Evolutionary conservation across 176 grass and related monocot genomes (phyloP), one percentile per base, ranked within the genome.

Genomic region (Hsuehochloa calcarea): DNA sequence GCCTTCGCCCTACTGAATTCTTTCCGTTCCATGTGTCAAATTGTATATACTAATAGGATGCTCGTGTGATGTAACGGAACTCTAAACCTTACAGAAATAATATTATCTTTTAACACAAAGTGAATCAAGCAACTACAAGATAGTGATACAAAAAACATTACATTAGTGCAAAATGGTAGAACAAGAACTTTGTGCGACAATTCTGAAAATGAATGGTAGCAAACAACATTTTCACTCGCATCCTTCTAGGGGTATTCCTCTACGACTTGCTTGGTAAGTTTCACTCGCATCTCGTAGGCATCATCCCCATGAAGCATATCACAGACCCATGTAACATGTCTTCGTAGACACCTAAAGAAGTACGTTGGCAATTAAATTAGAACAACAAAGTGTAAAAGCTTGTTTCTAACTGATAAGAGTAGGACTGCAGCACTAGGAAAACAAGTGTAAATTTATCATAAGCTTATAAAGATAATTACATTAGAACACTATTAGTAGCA

Each of bases 231-330:
- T 29, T 29, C 0, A 1, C 29, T 1, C 1, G 0, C 96, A 81
- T 98, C 93, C 82, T 98, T 98, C 75, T 95, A 98, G 58, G 96
- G 96, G 88, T 98, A 98, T 90, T 98, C 96, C 88, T 98, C 96
- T 3, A 90, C 90, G 44, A 95, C 88, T 88, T 98, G 96, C 78
- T 98, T 98, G 81, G 90, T 82, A 87, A 98, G 93, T 26, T 98
- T 98, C 84, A 98, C 91, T 79, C 93, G 85, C 77, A 98, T 86
- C 84, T 98, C 96, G 6, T 98, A 98, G 10, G 91, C 93, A 25
- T 98, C 96, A 8, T 98, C 96, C 47, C 96, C 91, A 23, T 88
- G 88, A 35, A 98, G 93, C 93, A 98, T 92, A 82, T 98, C 96
- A 1, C 96, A 89, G 27, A 96, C 85, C 96, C 96, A 98, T 64